Evolutionary conservation across 345 rosid species (phyloP).

Genomic region (Iberis pinnata): DNA sequence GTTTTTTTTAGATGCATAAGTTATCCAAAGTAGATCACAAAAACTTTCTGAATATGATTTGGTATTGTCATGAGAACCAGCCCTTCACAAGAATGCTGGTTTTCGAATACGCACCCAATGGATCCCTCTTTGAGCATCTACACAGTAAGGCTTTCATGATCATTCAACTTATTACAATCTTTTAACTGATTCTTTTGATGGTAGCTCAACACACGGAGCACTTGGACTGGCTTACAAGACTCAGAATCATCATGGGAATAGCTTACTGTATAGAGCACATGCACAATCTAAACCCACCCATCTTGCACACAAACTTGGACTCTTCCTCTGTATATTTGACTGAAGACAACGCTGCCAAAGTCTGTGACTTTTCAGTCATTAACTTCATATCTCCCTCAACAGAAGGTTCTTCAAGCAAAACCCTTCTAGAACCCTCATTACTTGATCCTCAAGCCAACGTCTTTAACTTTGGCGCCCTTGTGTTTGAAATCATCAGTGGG

Average conservation of each 20-base stretch:
- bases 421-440: slow-evolving; percentile 38
- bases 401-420: slow-evolving; percentile 35
- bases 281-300: slow-evolving; percentile 76
- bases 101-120: slow-evolving; percentile 95
- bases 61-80: slow-evolving; percentile 73
- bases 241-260: slow-evolving; percentile 77
- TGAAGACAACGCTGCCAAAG: slow-evolving; percentile 92
- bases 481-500: slow-evolving; percentile 73
- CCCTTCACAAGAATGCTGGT: slow-evolving; percentile 90
- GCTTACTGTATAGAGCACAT: slow-evolving; percentile 89
- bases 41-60: slow-evolving; percentile 83
- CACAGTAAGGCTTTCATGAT: slow-evolving; percentile 50
- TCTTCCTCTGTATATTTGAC: slow-evolving; percentile 67
- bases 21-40: slow-evolving; percentile 82
- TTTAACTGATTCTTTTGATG: not conserved
- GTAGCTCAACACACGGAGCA: slow-evolving; percentile 83
- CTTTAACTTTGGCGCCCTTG: slow-evolving; percentile 57
- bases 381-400: slow-evolving; percentile 40
- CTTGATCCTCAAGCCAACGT: slow-evolving; percentile 45
- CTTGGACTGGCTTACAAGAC: slow-evolving; percentile 75
- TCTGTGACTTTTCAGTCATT: slow-evolving; percentile 66
- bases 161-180: not conserved
- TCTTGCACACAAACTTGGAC: slow-evolving; percentile 49
- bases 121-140: slow-evolving; percentile 88
- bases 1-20: slow-evolving; percentile 56